Conservation (phyloP, 2,329 filamentous ascomycete genomes). For the Epichloe baconii region DNA sequence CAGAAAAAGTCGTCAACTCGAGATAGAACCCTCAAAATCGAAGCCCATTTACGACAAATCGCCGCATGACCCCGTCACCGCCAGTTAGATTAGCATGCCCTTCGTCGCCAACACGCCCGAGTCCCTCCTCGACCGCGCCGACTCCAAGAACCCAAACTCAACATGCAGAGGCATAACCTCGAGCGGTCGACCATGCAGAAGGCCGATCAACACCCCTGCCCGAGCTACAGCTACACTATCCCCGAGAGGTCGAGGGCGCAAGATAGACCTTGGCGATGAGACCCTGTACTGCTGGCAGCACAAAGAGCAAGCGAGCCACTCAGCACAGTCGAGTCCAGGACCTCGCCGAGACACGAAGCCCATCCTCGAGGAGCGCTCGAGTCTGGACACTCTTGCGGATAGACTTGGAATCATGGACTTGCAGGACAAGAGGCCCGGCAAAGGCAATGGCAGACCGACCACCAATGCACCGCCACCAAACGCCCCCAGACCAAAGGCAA, state of each 20-base stretch:
- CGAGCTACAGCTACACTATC: conserved; percentile 5
- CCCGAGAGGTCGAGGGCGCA: conserved; percentile 14
- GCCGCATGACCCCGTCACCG: background rate
- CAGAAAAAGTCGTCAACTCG: background rate
- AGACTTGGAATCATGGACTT: conserved; percentile 64
- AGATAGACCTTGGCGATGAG: conserved; percentile 39
- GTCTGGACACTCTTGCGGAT: conserved; percentile 77
- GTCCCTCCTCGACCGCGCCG: conserved; percentile 60
- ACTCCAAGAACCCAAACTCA: conserved; percentile 70
- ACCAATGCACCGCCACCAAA: conserved; percentile 13
- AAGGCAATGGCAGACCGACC: conserved; percentile 13
- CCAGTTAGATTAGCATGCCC: conserved; percentile 18
- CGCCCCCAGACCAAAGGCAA: conserved; percentile 12
- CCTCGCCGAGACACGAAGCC: conserved; percentile 31
- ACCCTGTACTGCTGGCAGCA: conserved; percentile 90
- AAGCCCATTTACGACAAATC: background rate
- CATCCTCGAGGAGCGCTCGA: conserved; percentile 53
- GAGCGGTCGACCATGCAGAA: conserved; percentile 70
- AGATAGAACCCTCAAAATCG: background rate
- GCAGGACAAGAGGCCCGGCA: conserved; percentile 22
- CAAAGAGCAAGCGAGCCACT: conserved; percentile 62
- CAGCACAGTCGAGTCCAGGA: conserved; percentile 32
- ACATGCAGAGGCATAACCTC: conserved; percentile 84
- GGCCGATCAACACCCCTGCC: conserved; percentile 38
- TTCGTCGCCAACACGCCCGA: conserved; percentile 56